Base-by-base conservation (phyloP, 1,284 basidiomycete species). In the Testicularia cyperi region DNA sequence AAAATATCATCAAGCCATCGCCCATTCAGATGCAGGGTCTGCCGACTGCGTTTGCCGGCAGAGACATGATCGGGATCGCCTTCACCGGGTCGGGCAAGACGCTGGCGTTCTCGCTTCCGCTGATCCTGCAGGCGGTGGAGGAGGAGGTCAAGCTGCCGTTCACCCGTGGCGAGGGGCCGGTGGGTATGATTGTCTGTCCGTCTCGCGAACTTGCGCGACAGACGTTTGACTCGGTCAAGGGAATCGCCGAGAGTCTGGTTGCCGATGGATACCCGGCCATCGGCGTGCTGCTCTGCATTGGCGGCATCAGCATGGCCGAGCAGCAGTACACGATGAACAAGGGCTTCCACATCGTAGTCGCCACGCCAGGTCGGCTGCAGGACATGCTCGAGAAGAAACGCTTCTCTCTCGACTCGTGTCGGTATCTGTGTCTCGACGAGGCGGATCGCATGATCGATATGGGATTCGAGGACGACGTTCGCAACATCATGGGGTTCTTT, bases 381-480 rank as follows among this genome's bases (percentile, higher is more conserved):
- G 79, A 80, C 48, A 76, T 80, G 75, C 80, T 98, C 53, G 90
- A 94, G 78, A 96, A 95, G 81, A 88, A 85, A 74, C 83, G 86
- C 61, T 88, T 98, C 70, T 90, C 86, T 2, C 87, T 97, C 65
- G 87, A 90, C 51, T 87, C 87, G 65, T 78, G 77, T 72, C 82
- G 80, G 63, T 97, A 87, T 77, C 80, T 98, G 5, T 97, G 92
- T 75, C 90, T 99, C 85, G 95, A 99, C 79, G 95, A 99, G 79
- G 95, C 95, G 1, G 95, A 98, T 79, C 82, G 95, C 39, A 98
- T 99, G 95, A 94, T 99, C 61, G 95, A 98, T 73, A 83, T 97
- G 77, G 95, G 94, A 0, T 99, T 99, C 70, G 95, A 98, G 78
- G 95, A 98, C 46, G 94, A 98, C 70, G 92, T 99, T 21, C 83